Base-by-base conservation (phyloP, 2,329 filamentous ascomycete species). In the Alternaria triticimaculans region DNA sequence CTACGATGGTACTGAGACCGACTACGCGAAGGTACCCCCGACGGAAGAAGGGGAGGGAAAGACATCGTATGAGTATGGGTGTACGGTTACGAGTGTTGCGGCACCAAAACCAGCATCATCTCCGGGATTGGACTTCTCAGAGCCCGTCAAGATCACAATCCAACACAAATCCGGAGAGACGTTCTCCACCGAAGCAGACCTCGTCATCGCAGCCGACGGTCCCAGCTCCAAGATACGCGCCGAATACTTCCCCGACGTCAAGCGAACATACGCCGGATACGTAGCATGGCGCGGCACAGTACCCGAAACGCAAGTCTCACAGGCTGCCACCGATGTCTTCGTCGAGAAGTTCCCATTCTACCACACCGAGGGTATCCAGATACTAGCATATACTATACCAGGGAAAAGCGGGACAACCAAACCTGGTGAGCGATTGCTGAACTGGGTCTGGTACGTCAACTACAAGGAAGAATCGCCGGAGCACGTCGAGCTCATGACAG, bases 401-500 rank as follows among this genome's bases (percentile, higher is more conserved):
- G 80, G 80, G 0, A 72, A 76, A 4, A 61, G 79, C 9, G 83
- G 83, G 0, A 72, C 70, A 2, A 71, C 81, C 6, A 68, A 72
- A 33, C 68, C 73, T 0, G 82, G 80, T 3, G 70, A 81, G 12
- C 76, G 82, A 7, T 73, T 83, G 2, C 66, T 84, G 60, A 85
- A 85, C 65, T 84, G 78, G 75, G 78, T 85, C 1, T 84, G 82
- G 80, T 85, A 85, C 64, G 72, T 69, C 26, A 82, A 83, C 65
- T 75, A 80, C 25, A 41, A 68, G 1, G 76, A 81, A 65, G 48
- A 71, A 6, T 80, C 80, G 1, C 46, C 68, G 4, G 81, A 81
- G 30, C 72, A 82, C 25, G 63, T 71, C 5, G 76, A 80, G 0
- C 66, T 83, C 11, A 81, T 85, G 73, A 84, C 82, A 1, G 83